Percentiles rank a stretch among this genome's conserved stretches.
These are phyloP conservation scores for Triticum dicoccoides DNA, from an alignment of 176 grass and related monocot genomes.

Conservation along the genomic window DNA sequence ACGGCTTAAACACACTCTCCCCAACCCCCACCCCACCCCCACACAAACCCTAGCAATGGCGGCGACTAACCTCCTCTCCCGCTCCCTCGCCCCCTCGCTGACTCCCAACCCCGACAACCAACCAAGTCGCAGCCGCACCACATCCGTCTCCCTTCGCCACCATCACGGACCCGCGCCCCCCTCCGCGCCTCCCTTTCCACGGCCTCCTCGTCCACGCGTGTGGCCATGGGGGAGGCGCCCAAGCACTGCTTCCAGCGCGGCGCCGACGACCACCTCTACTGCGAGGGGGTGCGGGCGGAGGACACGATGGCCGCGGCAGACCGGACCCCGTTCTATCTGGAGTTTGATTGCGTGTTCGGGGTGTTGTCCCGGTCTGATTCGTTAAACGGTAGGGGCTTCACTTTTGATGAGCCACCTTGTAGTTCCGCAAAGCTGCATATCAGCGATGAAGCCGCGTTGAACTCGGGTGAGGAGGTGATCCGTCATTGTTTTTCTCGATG, in stretches of 20 bases:
- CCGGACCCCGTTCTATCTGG: slow-evolving; percentile 84
- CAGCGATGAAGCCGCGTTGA: too few relatives aligned
- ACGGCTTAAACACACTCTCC: neutral
- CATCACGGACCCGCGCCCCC: neutral
- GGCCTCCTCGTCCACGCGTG: slow-evolving; percentile 20
- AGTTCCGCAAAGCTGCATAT: too few relatives aligned
- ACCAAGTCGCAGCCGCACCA: neutral
- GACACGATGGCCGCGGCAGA: slow-evolving; percentile 73
- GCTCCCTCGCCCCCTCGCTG: slow-evolving; percentile 20
- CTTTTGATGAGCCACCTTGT: too few relatives aligned
- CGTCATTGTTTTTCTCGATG: too few relatives aligned
- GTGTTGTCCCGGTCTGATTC: too few relatives aligned
- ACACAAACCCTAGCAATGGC: slow-evolving; percentile 54
- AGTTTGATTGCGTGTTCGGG: too few relatives aligned
- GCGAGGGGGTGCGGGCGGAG: slow-evolving; percentile 69
- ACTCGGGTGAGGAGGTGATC: too few relatives aligned
- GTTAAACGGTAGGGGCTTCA: too few relatives aligned
- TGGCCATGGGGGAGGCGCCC: neutral
- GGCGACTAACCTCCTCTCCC: slow-evolving; percentile 50
- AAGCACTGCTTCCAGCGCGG: slow-evolving; percentile 74
- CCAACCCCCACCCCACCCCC: neutral
- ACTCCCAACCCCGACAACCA: slow-evolving; percentile 8
- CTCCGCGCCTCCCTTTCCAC: slow-evolving; percentile 47
- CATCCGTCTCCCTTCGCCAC: neutral
- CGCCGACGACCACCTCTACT: slow-evolving; percentile 71